Percentiles rank a stretch among this genome's conserved stretches.
These are phyloP conservation scores for Komagataella mondaviorum DNA, from an alignment of 805 yeast species.

Conservation along the genomic window DNA sequence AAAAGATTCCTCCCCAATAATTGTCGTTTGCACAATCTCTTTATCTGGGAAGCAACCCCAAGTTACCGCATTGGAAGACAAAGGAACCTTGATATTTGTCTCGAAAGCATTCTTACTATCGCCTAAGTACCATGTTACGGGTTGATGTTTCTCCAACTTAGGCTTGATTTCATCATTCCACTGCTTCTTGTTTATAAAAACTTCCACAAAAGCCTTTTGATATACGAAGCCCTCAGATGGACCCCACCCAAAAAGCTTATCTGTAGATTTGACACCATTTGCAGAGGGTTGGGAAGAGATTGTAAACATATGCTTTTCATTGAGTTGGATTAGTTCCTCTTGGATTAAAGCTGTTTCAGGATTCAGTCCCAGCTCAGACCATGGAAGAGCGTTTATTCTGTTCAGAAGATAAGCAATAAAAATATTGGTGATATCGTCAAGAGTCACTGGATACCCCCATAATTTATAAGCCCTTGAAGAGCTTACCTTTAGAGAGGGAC, in stretches of 20 bases:
- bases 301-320: slow-evolving; percentile 66
- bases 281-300: slow-evolving; percentile 95
- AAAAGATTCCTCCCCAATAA: slow-evolving; percentile 85
- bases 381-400: slow-evolving; percentile 71
- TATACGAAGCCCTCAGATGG: slow-evolving; percentile 79
- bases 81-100: slow-evolving; percentile 40
- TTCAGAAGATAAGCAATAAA: slow-evolving; percentile 65
- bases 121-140: slow-evolving; percentile 65
- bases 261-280: slow-evolving; percentile 64
- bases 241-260: slow-evolving; percentile 95
- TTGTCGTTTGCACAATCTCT: slow-evolving; percentile 84
- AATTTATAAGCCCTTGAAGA: slow-evolving; percentile 49
- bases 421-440: slow-evolving; percentile 46
- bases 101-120: slow-evolving; percentile 43
- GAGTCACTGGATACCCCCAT: slow-evolving; percentile 69
- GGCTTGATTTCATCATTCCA: slow-evolving; percentile 52
- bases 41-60: slow-evolving; percentile 96
- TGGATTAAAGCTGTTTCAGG: slow-evolving; percentile 90
- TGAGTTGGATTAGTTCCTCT: slow-evolving; percentile 74
- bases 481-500: slow-evolving; percentile 75
- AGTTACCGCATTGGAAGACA: slow-evolving; percentile 73
- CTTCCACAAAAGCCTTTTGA: slow-evolving; percentile 89
- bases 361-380: slow-evolving; percentile 78
- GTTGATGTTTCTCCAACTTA: slow-evolving; percentile 31
- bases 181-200: slow-evolving; percentile 59